phyloP scores from a whole-genome alignment of 441 rosid species.

The Eruca vesicaria region DNA sequence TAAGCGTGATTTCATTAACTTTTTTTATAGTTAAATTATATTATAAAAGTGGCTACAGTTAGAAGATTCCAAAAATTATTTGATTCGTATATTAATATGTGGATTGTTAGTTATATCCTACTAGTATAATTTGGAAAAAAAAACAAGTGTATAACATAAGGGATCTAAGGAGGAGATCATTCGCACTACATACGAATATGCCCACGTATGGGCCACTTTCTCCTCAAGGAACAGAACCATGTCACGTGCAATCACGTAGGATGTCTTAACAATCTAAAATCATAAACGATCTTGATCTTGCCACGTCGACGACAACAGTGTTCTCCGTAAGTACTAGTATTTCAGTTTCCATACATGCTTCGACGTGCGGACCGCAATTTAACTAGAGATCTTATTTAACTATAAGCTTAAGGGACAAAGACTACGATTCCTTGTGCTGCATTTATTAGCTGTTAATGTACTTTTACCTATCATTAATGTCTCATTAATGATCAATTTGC shows the following conservation, averaged over 20 bases:
- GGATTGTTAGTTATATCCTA: background rate
- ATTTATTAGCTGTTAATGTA: slow-evolving; percentile 24
- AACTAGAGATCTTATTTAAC: too few species aligned
- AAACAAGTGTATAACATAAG: slow-evolving; percentile 28
- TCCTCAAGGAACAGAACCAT: slow-evolving; percentile 14
- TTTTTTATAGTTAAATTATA: background rate
- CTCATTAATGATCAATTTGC: background rate
- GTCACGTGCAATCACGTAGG: slow-evolving; percentile 26
- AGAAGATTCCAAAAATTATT: background rate
- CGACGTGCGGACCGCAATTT: slow-evolving; percentile 29
- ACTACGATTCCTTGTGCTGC: slow-evolving; percentile 6
- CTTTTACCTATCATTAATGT: slow-evolving; percentile 14
- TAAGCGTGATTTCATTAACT: slow-evolving; percentile 8
- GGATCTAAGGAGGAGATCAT: slow-evolving; percentile 21
- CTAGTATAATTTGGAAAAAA: background rate
- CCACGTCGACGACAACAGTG: slow-evolving; percentile 20
- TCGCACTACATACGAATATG: slow-evolving; percentile 34
- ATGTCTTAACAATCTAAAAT: slow-evolving; percentile 21
- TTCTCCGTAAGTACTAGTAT: background rate
- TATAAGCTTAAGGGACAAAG: slow-evolving; percentile 5
- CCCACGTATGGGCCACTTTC: slow-evolving; percentile 37
- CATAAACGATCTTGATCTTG: slow-evolving; percentile 22
- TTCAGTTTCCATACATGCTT: slow-evolving; percentile 15
- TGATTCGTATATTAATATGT: slow-evolving; percentile 7
- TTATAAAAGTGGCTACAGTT: background rate